Evolutionary conservation across 2,329 filamentous ascomycete genomes (phyloP).

Genomic region (Cadophora sp.): DNA sequence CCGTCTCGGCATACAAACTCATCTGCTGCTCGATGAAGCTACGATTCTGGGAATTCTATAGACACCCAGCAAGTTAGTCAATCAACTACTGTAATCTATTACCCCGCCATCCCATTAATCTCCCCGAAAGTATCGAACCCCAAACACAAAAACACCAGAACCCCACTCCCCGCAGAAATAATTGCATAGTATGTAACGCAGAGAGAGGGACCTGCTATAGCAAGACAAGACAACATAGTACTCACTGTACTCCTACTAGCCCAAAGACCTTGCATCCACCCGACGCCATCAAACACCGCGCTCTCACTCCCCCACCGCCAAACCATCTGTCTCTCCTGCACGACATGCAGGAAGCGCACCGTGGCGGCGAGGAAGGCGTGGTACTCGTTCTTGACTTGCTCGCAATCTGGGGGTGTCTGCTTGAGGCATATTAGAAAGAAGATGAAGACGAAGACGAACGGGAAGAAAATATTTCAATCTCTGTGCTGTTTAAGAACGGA

Average conservation of each 20-base stretch:
- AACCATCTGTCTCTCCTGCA: conserved; percentile 41
- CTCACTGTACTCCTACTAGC: conserved; percentile 43
- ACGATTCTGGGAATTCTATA: conserved; percentile 43
- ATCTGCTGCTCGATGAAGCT: conserved; percentile 47
- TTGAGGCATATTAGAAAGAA: conserved; percentile 1
- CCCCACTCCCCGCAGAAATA: no score
- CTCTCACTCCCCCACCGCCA: conserved; percentile 35
- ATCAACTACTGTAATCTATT: not conserved
- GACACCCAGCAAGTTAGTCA: conserved; percentile 3
- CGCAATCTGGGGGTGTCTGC: conserved; percentile 22
- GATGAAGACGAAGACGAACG: not conserved
- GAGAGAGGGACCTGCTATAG: not conserved
- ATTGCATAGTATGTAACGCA: not conserved
- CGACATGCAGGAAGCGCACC: conserved; percentile 38
- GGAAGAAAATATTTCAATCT: no score
- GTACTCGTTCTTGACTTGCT: conserved; percentile 34
- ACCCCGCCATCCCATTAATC: not conserved
- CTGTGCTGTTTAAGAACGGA: not conserved
- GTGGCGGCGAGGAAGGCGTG: conserved; percentile 41
- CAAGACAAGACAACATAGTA: conserved; percentile 1
- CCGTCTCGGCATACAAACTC: conserved; percentile 36
- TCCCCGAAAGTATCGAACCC: not conserved
- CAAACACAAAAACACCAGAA: no score
- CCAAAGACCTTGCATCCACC: conserved; percentile 44
- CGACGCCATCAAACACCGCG: conserved; percentile 36